phyloP scores from a whole-genome alignment of 345 rosid genomes.

The Physaria fendleri region DNA sequence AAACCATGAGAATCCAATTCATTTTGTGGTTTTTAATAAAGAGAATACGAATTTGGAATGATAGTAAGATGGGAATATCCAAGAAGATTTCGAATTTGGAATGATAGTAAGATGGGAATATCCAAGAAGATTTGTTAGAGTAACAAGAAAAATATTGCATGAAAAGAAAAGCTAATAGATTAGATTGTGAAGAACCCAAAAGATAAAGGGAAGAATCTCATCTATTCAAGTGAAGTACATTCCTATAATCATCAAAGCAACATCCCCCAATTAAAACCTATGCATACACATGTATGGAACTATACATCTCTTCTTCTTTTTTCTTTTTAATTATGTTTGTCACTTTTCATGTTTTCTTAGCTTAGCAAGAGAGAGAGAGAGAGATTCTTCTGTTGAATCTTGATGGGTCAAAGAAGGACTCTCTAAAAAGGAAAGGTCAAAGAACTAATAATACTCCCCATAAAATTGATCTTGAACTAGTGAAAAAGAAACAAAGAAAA shows the following conservation, averaged over 20 bases:
- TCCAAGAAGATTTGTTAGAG: constrained; percentile 33
- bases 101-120: constrained; percentile 28
- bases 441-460: constrained; percentile 37
- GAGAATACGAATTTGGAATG: too few species aligned
- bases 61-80: too few species aligned
- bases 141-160: constrained; percentile 34
- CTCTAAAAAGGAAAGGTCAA: too few species aligned
- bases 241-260: constrained; percentile 30
- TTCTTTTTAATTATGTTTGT: neutral
- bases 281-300: constrained; percentile 16
- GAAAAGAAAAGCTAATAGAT: constrained; percentile 32
- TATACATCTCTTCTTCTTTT: neutral
- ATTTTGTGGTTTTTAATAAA: constrained; percentile 29
- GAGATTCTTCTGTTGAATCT: constrained; percentile 22
- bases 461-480: constrained; percentile 32
- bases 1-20: constrained; percentile 28
- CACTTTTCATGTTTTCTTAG: constrained; percentile 12
- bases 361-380: constrained; percentile 30
- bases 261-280: constrained; percentile 11
- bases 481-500: constrained; percentile 31
- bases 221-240: constrained; percentile 30
- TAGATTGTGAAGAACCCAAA: constrained; percentile 29
- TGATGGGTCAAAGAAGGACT: constrained; percentile 35
- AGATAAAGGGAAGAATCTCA: constrained; percentile 32
- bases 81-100: constrained; percentile 18